phyloP scores from a whole-genome alignment of 176 grass and related monocot genomes.

The Puya raimondii region DNA sequence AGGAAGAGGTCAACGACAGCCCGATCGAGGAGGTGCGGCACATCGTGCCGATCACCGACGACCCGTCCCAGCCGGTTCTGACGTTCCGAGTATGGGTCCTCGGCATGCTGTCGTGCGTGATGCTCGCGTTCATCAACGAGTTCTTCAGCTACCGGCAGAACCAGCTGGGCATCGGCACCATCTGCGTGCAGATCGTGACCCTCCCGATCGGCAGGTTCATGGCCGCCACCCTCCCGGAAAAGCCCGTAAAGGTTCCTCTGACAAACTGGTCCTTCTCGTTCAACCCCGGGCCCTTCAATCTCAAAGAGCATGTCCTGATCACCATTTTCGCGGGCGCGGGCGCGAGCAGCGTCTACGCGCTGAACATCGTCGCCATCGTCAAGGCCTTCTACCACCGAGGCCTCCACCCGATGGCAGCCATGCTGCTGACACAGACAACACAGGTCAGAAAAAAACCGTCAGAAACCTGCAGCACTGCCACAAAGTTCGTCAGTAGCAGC shows the following conservation, averaged over 20 bases:
- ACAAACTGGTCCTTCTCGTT: conserved; percentile 39
- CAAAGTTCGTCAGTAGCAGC: not conserved
- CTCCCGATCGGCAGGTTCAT: conserved; percentile 57
- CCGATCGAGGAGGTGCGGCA: conserved; percentile 75
- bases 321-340: conserved; percentile 60
- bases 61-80: conserved; percentile 47
- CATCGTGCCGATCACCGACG: conserved; percentile 50
- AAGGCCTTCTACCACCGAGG: conserved; percentile 68
- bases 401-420: conserved; percentile 45
- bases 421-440: conserved; percentile 43
- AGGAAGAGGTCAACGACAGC: conserved; percentile 52
- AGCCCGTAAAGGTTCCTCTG: conserved; percentile 7
- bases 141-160: conserved; percentile 69
- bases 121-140: conserved; percentile 74
- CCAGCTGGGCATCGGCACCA: conserved; percentile 50
- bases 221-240: conserved; percentile 34
- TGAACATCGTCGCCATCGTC: conserved; percentile 70
- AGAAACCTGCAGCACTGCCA: not conserved
- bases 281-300: conserved; percentile 60
- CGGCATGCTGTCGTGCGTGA: conserved; percentile 43
- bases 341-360: conserved; percentile 38
- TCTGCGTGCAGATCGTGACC: conserved; percentile 49
- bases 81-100: conserved; percentile 73
- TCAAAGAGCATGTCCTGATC: conserved; percentile 68
- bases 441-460: conserved; percentile 15